phyloP scores from a whole-genome alignment of 2,329 filamentous ascomycete species.

The Dactylellina sp. region DNA sequence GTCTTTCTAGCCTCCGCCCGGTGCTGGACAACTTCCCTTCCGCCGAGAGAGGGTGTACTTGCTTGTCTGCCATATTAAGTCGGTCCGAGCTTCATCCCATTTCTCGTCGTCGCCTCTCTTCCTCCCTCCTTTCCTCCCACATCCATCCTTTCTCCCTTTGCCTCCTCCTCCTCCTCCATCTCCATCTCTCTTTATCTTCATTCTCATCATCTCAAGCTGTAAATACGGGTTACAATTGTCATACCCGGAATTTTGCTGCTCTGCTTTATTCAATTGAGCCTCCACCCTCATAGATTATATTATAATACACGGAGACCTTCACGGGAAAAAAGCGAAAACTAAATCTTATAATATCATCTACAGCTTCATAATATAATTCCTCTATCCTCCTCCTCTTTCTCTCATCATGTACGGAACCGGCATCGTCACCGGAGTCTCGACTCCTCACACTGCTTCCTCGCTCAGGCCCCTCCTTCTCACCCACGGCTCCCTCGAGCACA shows the following conservation, averaged over 20 bases:
- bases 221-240: background rate
- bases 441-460: conserved; percentile 91
- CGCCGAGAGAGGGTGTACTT: too few relatives aligned
- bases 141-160: background rate
- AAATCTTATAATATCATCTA: conserved; percentile 6
- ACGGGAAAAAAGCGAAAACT: too few relatives aligned
- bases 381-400: background rate
- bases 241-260: background rate
- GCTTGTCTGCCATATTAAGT: too few relatives aligned
- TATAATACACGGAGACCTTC: background rate
- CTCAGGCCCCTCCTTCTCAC: conserved; percentile 89
- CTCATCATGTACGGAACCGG: conserved; percentile 83
- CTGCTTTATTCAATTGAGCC: background rate
- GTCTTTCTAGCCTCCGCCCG: too few relatives aligned
- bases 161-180: conserved; percentile 11
- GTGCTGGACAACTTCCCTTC: too few relatives aligned
- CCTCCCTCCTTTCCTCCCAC: background rate
- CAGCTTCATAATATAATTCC: background rate
- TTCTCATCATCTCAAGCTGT: background rate
- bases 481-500: conserved; percentile 95
- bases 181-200: background rate
- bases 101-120: conserved; percentile 63
- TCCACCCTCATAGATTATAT: background rate
- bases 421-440: conserved; percentile 93
- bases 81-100: background rate